Conservation (phyloP, 371 early-diverging fungal species). For the Mucor mucedo region DNA sequence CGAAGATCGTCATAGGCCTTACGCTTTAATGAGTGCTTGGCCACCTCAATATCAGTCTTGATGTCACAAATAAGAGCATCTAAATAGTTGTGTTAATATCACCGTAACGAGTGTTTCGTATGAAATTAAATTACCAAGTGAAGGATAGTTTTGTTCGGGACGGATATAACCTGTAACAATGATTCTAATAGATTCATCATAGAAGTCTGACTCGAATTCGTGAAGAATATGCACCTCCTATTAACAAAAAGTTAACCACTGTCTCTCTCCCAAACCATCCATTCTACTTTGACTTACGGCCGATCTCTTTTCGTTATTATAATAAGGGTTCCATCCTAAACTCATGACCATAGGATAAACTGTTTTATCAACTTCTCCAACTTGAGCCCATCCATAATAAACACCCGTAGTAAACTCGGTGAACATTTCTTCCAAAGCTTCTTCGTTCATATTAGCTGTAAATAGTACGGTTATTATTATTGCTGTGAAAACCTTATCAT, state of each 20-base stretch:
- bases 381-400: constrained; percentile 93
- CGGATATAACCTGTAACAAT: constrained; percentile 92
- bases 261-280: not conserved
- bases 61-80: constrained; percentile 76
- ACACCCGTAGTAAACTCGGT: constrained; percentile 81
- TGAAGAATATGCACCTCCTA: constrained; percentile 96
- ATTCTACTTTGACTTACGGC: constrained; percentile 63
- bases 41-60: constrained; percentile 86
- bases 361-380: constrained; percentile 50
- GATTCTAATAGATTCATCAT: constrained; percentile 82
- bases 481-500: not conserved
- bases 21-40: constrained; percentile 69
- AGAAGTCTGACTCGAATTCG: constrained; percentile 87
- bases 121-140: constrained; percentile 63
- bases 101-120: too few species aligned
- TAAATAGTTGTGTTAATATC: not conserved
- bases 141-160: constrained; percentile 88
- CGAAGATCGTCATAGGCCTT: constrained; percentile 49
- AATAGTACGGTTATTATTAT: too few species aligned
- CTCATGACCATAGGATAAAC: constrained; percentile 98
- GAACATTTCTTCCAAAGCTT: constrained; percentile 72
- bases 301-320: constrained; percentile 94
- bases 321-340: constrained; percentile 98
- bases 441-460: constrained; percentile 89
- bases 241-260: not conserved